Evolutionary conservation across 2,329 filamentous ascomycete species (phyloP).

Genomic region (Calonectria pseudoreteaudii): DNA sequence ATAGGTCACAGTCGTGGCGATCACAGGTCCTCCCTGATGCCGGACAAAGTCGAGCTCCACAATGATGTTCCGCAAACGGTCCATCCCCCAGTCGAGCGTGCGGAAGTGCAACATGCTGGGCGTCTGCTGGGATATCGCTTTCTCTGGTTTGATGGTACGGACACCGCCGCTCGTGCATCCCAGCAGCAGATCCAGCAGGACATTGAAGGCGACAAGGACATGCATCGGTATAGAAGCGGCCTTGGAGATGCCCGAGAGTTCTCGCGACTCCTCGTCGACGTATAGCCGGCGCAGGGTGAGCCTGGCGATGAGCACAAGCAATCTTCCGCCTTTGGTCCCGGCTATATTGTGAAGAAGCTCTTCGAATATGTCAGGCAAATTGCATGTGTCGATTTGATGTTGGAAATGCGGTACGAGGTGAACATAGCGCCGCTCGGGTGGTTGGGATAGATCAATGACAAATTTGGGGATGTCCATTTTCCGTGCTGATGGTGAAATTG

Average conservation of each 20-base stretch:
- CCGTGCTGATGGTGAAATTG: neutral
- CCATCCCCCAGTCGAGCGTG: conserved; percentile 68
- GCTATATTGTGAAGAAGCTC: conserved; percentile 53
- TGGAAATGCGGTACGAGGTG: conserved; percentile 41
- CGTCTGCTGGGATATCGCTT: conserved; percentile 19
- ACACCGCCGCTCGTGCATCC: conserved; percentile 69
- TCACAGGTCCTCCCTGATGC: conserved; percentile 44
- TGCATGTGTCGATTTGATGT: conserved; percentile 21
- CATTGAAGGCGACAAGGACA: conserved; percentile 71
- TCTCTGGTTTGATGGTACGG: conserved; percentile 28
- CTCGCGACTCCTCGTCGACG: conserved; percentile 67
- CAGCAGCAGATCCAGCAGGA: conserved; percentile 71
- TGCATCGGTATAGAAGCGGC: conserved; percentile 66
- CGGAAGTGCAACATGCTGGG: conserved; percentile 64
- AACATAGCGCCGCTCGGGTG: conserved; percentile 42
- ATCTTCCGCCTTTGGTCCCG: conserved; percentile 33
- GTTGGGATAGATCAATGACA: conserved; percentile 42
- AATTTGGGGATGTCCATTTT: conserved; percentile 38
- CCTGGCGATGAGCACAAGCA: conserved; percentile 52
- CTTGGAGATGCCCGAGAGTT: conserved; percentile 68
- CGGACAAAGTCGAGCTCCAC: conserved; percentile 64
- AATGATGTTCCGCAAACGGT: conserved; percentile 59
- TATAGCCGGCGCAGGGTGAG: conserved; percentile 63
- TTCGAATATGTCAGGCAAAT: conserved; percentile 62
- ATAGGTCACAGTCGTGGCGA: conserved; percentile 61